Base-by-base conservation (phyloP, 306 rosid genomes). In the peach (Prunus persica) region DNA sequence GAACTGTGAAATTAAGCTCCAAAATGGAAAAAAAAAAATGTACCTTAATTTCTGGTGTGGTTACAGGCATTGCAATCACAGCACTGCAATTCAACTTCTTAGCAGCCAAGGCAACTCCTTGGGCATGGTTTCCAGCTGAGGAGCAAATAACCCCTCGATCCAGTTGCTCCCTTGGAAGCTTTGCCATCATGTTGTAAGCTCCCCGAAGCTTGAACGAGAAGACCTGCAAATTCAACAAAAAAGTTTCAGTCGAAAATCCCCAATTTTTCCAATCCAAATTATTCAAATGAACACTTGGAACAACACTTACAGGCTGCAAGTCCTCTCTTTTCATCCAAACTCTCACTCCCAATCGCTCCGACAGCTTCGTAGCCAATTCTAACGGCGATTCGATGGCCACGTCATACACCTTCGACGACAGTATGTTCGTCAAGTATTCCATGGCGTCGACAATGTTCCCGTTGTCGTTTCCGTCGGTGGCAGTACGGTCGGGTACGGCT, bases 71-170 rank as follows among this genome's bases (percentile, higher is more conserved):
- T 5, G 66, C 97, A 87, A 95, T 92, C 65, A 95, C 90, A 0
- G 98, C 98, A 77, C 27, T 76, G 49, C 99, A 95, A 25, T 85
- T 86, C 74, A 92, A 79, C 76, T 55, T 87, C 92, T 89, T 90
- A 63, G 99, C 93, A 68, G 99, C 75, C 69, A 91, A 86, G 34
- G 99, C 99, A 82, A 93, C 97, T 65, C 99, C 99, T 77, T 95
- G 99, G 15, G 99, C 99, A 81, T 95, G 99, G 80, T 95, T 95
- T 77, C 99, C 99, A 34, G 99, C 99, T 8, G 98, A 95, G 15
- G 99, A 95, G 81, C 99, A 95, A 54, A 95, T 90, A 67, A 92
- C 97, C 82, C 99, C 99, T 63, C 72, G 87, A 25, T 86, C 89
- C 86, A 95, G 83, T 78, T 78, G 85, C 30, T 95, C 96, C 52